phyloP scores from a whole-genome alignment of 345 rosid species.

The Syzygium grande region DNA sequence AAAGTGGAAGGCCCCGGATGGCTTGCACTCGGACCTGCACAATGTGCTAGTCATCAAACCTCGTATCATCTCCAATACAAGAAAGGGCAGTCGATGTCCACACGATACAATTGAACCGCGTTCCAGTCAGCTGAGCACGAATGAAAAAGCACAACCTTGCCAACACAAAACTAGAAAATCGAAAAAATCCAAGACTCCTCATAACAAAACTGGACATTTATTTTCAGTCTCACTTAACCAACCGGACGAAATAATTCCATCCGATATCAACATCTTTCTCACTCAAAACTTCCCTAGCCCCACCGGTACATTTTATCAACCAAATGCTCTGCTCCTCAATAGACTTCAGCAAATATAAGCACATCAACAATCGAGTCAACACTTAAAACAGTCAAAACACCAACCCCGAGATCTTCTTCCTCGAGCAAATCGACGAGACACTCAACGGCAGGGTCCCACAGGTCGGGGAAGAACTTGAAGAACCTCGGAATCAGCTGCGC shows the following conservation, averaged over 20 bases:
- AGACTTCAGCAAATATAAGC: background rate
- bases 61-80: background rate
- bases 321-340: background rate
- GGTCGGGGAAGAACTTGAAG: constrained; percentile 92
- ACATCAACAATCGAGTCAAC: background rate
- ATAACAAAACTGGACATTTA: background rate
- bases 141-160: background rate
- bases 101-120: background rate
- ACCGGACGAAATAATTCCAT: background rate
- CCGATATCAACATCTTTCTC: accelerated
- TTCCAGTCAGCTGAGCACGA: background rate
- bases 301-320: background rate
- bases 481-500: constrained; percentile 98
- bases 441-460: constrained; percentile 55
- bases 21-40: constrained; percentile 97
- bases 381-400: background rate
- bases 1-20: constrained; percentile 86
- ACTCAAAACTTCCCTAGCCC: accelerated
- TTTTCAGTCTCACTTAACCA: background rate
- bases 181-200: background rate
- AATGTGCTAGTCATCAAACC: background rate
- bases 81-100: background rate
- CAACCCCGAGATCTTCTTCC: constrained; percentile 87
- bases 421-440: constrained; percentile 86
- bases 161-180: background rate